Evolutionary conservation across 78 protist genomes (phyloP).

Genomic region (Dictyostelium brefeldianum): DNA sequence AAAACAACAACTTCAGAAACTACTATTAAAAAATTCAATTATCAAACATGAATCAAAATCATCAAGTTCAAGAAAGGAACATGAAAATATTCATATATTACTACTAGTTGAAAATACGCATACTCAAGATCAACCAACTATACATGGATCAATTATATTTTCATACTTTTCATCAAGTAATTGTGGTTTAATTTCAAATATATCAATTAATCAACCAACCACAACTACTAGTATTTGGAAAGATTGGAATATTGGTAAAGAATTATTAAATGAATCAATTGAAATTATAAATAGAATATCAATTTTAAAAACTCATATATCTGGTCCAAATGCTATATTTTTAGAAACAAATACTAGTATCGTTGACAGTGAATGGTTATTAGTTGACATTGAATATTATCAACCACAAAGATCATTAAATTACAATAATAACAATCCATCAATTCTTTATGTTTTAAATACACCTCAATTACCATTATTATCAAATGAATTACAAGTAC

Average conservation of each 20-base stretch:
- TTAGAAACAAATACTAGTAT: slow-evolving; percentile 12
- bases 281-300: slow-evolving; percentile 29
- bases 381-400: slow-evolving; percentile 30
- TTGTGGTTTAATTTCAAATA: slow-evolving; percentile 34
- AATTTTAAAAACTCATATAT: slow-evolving; percentile 27
- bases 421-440: not conserved
- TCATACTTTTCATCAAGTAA: slow-evolving; percentile 27
- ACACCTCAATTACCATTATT: not conserved
- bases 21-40: not conserved
- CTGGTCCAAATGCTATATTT: slow-evolving; percentile 64
- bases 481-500: not conserved
- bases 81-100: slow-evolving; percentile 11
- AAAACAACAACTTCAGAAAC: not conserved
- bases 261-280: slow-evolving; percentile 23
- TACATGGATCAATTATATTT: slow-evolving; percentile 35
- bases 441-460: slow-evolving; percentile 9
- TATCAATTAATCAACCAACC: not conserved
- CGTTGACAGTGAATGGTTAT: not conserved
- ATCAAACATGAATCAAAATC: not conserved
- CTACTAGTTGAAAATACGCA: not conserved
- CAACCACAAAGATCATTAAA: slow-evolving; percentile 40
- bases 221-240: not conserved
- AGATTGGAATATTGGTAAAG: slow-evolving; percentile 25
- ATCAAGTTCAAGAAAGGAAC: not conserved
- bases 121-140: not conserved